Evolutionary conservation across 441 rosid genomes (phyloP).

Genomic region (Isatis lusitanica): DNA sequence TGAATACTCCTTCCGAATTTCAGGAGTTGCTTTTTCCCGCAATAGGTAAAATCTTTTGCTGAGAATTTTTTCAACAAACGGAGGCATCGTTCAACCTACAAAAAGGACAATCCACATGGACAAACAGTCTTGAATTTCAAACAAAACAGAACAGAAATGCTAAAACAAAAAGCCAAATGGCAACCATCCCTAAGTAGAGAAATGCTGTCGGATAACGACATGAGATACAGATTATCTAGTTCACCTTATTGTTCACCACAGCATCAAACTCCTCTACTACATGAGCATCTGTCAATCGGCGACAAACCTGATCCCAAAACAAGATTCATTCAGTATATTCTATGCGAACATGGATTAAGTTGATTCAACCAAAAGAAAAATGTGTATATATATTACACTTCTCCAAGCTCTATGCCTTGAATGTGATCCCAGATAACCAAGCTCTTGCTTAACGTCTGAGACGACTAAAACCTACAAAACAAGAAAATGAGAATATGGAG

Average conservation of each 20-base stretch:
- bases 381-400: slow-evolving; percentile 46
- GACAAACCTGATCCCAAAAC: slow-evolving; percentile 49
- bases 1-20: slow-evolving; percentile 72
- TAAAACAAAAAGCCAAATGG: neutral
- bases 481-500: slow-evolving; percentile 34
- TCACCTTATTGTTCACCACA: slow-evolving; percentile 71
- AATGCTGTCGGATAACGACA: neutral
- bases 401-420: slow-evolving; percentile 73
- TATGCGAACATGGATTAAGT: neutral
- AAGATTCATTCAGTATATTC: slow-evolving; percentile 22
- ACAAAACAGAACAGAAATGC: slow-evolving; percentile 13
- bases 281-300: slow-evolving; percentile 60
- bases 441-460: slow-evolving; percentile 68
- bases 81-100: slow-evolving; percentile 77
- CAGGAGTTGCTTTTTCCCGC: slow-evolving; percentile 44
- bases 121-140: neutral
- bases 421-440: slow-evolving; percentile 57
- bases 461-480: slow-evolving; percentile 68
- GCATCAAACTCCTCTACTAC: slow-evolving; percentile 62
- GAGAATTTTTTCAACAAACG: slow-evolving; percentile 63
- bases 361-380: slow-evolving; percentile 11
- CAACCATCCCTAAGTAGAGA: slow-evolving; percentile 13
- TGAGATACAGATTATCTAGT: slow-evolving; percentile 1
- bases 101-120: slow-evolving; percentile 18
- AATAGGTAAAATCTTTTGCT: slow-evolving; percentile 42